Evolutionary conservation across 1,284 basidiomycete species (phyloP), one percentile per base, ranked within the genome.

Genomic region (Cryptococcus sp.): DNA sequence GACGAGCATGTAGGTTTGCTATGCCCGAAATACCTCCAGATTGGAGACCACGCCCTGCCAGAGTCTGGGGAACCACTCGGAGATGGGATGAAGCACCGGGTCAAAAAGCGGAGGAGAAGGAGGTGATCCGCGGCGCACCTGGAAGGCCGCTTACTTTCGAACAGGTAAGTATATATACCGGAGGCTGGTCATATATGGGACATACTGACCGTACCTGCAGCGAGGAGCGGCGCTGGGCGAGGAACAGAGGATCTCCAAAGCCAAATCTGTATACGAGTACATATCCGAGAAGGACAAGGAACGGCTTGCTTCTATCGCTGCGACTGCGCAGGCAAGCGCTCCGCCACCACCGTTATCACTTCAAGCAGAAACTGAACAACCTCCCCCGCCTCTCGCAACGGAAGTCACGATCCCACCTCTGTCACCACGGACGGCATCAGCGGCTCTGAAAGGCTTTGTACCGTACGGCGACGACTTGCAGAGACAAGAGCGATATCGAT

Each of bases 251-350:
- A 54, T 70, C 3, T 71, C 71, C 0, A 63, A 72, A 49, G 74
- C 72, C 8, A 78, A 77, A 43, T 95, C 92, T 0, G 85, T 99
- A 3, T 94, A 94, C 70, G 93, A 97, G 50, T 98, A 88, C 75
- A 86, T 98, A 71, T 93, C 93, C 0, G 85, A 88, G 63, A 94
- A 93, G 73, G 91, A 94, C 66, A 84, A 85, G 52, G 92, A 95
- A 60, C 86, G 93, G 3, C 82, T 98, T 3, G 86, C 89, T 60
- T 83, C 84, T 11, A 82, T 89, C 25, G 80, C 86, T 15, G 75
- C 65, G 0, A 61, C 67, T 3, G 70, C 68, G 10, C 64, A 69
- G 52, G 47, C 56, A 3, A 30, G 56, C 3, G 52, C 60, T 0
- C 58, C 66, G 1, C 63, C 64, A 20, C 61, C 70, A 1, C 57